These are phyloP conservation scores for Colletotrichum neosansevieriae DNA, from an alignment of 2,329 filamentous ascomycete genomes.

Conservation along the genomic window DNA sequence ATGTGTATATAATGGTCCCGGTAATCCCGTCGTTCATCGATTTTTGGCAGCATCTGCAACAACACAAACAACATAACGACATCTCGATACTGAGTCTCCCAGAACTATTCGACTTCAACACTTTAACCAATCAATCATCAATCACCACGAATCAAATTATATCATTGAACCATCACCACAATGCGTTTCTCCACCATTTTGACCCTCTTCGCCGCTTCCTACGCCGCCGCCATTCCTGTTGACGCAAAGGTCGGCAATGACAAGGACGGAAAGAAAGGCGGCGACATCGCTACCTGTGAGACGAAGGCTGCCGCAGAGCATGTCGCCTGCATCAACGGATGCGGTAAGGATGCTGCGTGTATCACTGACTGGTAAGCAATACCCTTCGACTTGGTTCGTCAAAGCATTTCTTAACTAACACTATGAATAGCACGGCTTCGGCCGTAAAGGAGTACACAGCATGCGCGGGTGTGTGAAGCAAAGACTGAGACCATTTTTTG, in stretches of 20 bases:
- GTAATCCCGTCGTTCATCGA: neutral
- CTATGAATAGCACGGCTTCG: neutral
- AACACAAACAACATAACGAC: accelerated
- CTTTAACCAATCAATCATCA: too few relatives aligned
- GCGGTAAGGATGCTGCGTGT: conserved; percentile 7
- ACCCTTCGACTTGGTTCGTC: too few relatives aligned
- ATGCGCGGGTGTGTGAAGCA: neutral
- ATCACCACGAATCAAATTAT: neutral
- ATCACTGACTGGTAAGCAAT: conserved; percentile 5
- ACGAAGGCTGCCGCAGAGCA: conserved; percentile 15
- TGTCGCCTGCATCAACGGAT: neutral
- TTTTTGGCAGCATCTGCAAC: too few relatives aligned
- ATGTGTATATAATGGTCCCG: neutral
- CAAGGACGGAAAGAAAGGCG: neutral
- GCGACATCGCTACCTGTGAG: conserved; percentile 17
- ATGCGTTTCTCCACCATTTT: conserved; percentile 49
- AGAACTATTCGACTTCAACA: too few relatives aligned
- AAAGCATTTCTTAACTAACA: too few relatives aligned
- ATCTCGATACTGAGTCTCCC: too few relatives aligned
- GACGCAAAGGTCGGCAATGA: neutral
- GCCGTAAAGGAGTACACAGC: neutral
- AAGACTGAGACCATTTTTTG: too few relatives aligned
- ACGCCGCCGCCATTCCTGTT: neutral
- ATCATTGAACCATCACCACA: conserved; percentile 18
- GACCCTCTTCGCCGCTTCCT: conserved; percentile 12